phyloP scores from a whole-genome alignment of 306 rosid species.

The Casuarina glauca region DNA sequence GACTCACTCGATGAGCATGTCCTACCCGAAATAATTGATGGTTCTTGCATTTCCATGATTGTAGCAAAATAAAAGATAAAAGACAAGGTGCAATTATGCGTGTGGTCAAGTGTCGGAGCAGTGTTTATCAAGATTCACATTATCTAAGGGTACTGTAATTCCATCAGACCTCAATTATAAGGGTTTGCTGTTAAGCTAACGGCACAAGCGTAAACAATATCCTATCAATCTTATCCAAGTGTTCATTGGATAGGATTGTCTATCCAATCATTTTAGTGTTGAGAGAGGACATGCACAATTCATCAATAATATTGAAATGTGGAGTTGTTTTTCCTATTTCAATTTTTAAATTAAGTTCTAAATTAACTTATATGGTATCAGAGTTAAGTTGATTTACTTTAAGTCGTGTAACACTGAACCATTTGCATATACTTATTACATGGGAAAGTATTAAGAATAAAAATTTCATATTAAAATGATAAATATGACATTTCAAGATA shows the following conservation, averaged over 20 bases:
- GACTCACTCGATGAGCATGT: conserved; percentile 49
- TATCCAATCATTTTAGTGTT: neutral
- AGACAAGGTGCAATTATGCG: conserved; percentile 50
- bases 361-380: too few species aligned
- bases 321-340: too few species aligned
- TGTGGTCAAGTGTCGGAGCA: conserved; percentile 47
- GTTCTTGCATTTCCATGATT: conserved; percentile 54
- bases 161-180: conserved; percentile 5
- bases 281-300: neutral
- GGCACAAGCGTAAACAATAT: neutral
- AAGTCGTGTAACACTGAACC: too few species aligned
- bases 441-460: too few species aligned
- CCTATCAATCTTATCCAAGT: conserved; percentile 31
- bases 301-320: too few species aligned
- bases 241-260: conserved; percentile 3
- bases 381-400: too few species aligned
- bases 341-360: too few species aligned
- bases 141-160: conserved; percentile 4
- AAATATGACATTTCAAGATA: too few species aligned
- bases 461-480: too few species aligned
- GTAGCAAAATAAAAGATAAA: conserved; percentile 51
- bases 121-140: conserved; percentile 17
- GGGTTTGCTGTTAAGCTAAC: neutral
- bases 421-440: too few species aligned
- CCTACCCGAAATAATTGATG: conserved; percentile 63